Conservation (phyloP, 495 filamentous ascomycete genomes). For the Pseudomonodictys pantanalensis region DNA sequence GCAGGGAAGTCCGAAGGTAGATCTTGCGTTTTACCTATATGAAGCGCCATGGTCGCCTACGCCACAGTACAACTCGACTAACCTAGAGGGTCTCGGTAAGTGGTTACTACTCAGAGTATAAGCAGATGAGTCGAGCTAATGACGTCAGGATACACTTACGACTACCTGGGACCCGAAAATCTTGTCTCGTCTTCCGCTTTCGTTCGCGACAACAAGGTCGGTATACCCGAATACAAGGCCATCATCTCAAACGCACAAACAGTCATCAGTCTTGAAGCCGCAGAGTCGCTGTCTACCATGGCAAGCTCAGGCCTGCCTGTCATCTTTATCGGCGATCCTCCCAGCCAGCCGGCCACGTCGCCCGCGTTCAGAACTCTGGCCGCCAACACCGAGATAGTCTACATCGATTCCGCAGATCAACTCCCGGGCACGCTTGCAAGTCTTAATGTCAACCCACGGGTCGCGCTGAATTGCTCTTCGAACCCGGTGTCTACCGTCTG, state of each 20-base stretch:
- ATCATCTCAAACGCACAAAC: slow-evolving; percentile 46
- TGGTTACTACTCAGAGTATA: slow-evolving; percentile 14
- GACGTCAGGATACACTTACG: slow-evolving; percentile 47
- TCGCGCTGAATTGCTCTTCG: slow-evolving; percentile 32
- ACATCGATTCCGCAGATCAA: neutral
- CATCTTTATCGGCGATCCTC: slow-evolving; percentile 32
- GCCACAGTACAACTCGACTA: slow-evolving; percentile 28
- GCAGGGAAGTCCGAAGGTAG: slow-evolving; percentile 44
- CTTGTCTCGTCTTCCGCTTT: slow-evolving; percentile 40
- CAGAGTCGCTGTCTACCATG: slow-evolving; percentile 41
- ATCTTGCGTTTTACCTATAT: slow-evolving; percentile 45
- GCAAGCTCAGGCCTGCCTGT: slow-evolving; percentile 47
- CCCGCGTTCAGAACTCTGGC: neutral
- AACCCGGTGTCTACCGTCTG: slow-evolving; percentile 42
- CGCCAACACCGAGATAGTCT: neutral
- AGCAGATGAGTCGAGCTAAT: slow-evolving; percentile 6
- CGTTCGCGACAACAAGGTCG: slow-evolving; percentile 42
- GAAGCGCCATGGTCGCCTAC: slow-evolving; percentile 1
- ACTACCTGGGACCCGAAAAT: slow-evolving; percentile 53
- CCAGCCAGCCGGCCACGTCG: neutral
- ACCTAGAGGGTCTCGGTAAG: slow-evolving; percentile 18
- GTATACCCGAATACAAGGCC: slow-evolving; percentile 47
- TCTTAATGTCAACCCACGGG: slow-evolving; percentile 31
- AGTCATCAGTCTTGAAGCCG: slow-evolving; percentile 40
- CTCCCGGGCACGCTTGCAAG: slow-evolving; percentile 15